A percentile compares a stretch with the other conserved stretches of the same genome.
Conservation (phyloP, 1,284 basidiomycete species). For the Stereum hirsutum region DNA sequence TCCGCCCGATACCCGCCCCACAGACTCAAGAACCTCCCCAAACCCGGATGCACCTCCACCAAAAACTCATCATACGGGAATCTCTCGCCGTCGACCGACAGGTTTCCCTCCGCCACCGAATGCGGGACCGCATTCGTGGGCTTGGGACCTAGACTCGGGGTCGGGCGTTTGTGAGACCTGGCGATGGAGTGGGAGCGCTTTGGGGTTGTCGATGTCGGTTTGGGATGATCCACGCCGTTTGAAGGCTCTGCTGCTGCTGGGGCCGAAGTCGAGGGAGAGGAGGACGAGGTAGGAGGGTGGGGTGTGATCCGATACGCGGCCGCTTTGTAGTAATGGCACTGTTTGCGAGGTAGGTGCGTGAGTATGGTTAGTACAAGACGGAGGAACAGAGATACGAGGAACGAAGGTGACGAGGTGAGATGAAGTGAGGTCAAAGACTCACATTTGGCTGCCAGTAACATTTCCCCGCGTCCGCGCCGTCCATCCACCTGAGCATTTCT, state of each 20-base stretch:
- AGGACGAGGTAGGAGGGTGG: too few species aligned
- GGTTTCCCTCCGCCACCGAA: conserved; percentile 45
- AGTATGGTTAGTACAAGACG: conserved; percentile 3
- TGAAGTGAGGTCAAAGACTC: conserved; percentile 15
- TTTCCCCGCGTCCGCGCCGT: conserved; percentile 61
- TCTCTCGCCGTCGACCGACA: conserved; percentile 79
- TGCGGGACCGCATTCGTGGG: too few species aligned
- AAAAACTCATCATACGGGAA: conserved; percentile 78
- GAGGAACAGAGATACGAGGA: too few species aligned
- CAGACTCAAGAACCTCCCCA: conserved; percentile 66
- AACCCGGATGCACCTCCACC: conserved; percentile 70
- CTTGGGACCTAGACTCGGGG: too few species aligned
- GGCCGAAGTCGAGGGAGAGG: too few species aligned
- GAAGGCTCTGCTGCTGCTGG: too few species aligned
- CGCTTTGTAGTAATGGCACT: conserved; percentile 78
- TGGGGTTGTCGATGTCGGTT: too few species aligned
- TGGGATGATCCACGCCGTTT: too few species aligned
- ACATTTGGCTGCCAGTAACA: conserved; percentile 62
- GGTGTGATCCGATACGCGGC: conserved; percentile 71
- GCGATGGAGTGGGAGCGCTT: too few species aligned
- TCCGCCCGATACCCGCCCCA: conserved; percentile 57
- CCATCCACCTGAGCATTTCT: conserved; percentile 51
- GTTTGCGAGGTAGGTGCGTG: background rate
- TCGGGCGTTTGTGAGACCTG: too few species aligned
- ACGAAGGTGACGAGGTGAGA: background rate